Evolutionary conservation across 2,329 filamentous ascomycete species (phyloP), one percentile per base, ranked within the genome.

Genomic region (Bimuria novae-zelandiae): DNA sequence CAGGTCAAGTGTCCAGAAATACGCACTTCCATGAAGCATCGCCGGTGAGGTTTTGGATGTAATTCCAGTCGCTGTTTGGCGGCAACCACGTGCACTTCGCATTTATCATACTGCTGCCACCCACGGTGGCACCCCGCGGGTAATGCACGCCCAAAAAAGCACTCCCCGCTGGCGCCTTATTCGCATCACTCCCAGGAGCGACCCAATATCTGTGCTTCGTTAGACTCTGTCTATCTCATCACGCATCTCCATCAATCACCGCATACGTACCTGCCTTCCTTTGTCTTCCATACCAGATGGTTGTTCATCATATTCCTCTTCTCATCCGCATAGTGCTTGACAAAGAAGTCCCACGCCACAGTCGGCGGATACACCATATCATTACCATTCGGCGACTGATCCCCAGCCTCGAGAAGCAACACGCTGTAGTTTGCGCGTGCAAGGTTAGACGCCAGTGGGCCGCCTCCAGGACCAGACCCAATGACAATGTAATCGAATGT

Each of bases 401-500:
- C 81, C 17, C 82, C 82, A n/a, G 82, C 82, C 60, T 85, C 82
- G 32, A 85, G 76, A 4, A 86, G 76, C 7, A 86, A 78, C 3
- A 82, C 80, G 48, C 76, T 79, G 68, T 81, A 78, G 33, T 83
- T 83, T 39, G 81, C 79, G 45, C 80, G 72, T 17, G 84, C 83
- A 14, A 86, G 77, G 42, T 82, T 77, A 21, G 80, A 79, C 2
- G 83, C 63, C 2, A 66, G 43, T 7, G 62, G 57, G 3, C 62
- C 62, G 8, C 63, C 62, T 23, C 62, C 63, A 8, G 63, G 61
- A 1, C 63, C 63, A 3, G 81, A 82, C 7, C 84, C 83, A 27
- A 86, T 81, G 10, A 86, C 78, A 33, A 86, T 75, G 69, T 84
- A 86, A 54, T 87, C 84, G 62, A 86, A 86, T 10, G 49, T 52